Percentiles rank a stretch among this genome's conserved stretches.
phyloP scores from a whole-genome alignment of 495 filamentous ascomycete species.

The Podospora tetraspora region DNA sequence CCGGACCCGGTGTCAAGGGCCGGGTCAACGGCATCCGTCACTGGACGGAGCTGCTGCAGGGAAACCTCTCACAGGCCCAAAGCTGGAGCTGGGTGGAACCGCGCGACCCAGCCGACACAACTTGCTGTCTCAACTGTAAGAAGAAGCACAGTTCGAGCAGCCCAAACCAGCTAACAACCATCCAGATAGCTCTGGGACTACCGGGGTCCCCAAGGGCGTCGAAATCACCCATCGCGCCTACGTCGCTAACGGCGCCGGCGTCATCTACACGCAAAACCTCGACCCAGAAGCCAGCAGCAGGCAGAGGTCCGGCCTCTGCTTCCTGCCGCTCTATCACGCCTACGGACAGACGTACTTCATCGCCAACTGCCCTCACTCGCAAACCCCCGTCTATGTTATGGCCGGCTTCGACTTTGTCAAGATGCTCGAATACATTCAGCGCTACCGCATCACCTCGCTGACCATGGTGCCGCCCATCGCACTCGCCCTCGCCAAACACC shows the following conservation, averaged over 20 bases:
- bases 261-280: constrained; percentile 42
- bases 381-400: constrained; percentile 63
- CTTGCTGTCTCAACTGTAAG: constrained; percentile 54
- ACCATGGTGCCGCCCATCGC: constrained; percentile 63
- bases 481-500: constrained; percentile 67
- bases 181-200: constrained; percentile 63
- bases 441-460: constrained; percentile 60
- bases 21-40: constrained; percentile 33
- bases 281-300: constrained; percentile 37
- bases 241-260: constrained; percentile 59
- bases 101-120: constrained; percentile 27
- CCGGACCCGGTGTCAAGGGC: constrained; percentile 34
- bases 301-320: constrained; percentile 36
- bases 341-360: constrained; percentile 49
- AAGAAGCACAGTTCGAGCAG: background rate
- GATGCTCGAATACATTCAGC: constrained; percentile 63
- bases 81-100: constrained; percentile 43
- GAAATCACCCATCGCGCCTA: constrained; percentile 71
- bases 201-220: constrained; percentile 79
- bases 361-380: constrained; percentile 31
- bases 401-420: constrained; percentile 64
- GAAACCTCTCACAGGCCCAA: constrained; percentile 37
- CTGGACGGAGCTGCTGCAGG: constrained; percentile 40
- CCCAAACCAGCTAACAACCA: background rate
- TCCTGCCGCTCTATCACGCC: constrained; percentile 73